These are phyloP conservation scores for Viridothelium virens DNA, from an alignment of 495 filamentous ascomycete genomes.

Conservation along the genomic window DNA sequence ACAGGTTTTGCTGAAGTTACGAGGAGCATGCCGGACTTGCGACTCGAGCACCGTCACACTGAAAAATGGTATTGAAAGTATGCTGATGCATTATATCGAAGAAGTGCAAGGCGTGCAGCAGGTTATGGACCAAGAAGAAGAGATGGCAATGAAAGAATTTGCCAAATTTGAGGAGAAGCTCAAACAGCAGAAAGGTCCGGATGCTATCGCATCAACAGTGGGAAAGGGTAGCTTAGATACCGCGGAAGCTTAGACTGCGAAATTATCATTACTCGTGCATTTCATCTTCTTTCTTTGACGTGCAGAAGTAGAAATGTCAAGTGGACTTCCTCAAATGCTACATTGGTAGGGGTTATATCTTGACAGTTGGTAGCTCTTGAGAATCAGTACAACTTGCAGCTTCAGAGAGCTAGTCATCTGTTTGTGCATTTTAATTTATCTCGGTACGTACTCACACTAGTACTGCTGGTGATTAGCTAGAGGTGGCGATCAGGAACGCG, in stretches of 20 bases:
- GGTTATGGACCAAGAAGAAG: constrained; percentile 84
- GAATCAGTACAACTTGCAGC: too few relatives aligned
- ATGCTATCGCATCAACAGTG: constrained; percentile 49
- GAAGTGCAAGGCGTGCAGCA: constrained; percentile 91
- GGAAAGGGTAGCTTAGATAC: constrained; percentile 62
- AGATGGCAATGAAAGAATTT: constrained; percentile 83
- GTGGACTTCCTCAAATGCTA: too few relatives aligned
- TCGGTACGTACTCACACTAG: too few relatives aligned
- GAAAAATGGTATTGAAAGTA: constrained; percentile 94
- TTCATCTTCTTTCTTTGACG: background rate
- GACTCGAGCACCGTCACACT: constrained; percentile 92
- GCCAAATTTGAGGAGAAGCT: constrained; percentile 95
- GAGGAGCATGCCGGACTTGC: constrained; percentile 90
- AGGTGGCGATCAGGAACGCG: background rate
- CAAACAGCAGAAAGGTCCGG: constrained; percentile 60
- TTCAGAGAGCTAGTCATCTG: too few relatives aligned
- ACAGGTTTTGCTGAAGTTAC: constrained; percentile 73
- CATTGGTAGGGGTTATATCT: too few relatives aligned
- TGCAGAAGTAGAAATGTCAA: too few relatives aligned
- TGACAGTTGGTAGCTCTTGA: too few relatives aligned
- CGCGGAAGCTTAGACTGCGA: constrained; percentile 39
- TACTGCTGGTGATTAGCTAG: too few relatives aligned
- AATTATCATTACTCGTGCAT: background rate
- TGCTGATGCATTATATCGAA: constrained; percentile 93
- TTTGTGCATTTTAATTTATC: too few relatives aligned